Percentiles rank a stretch among this genome's conserved stretches.
Conservation (phyloP, 192 early-diverging fungal genomes). For the Backusella psychrophila region DNA sequence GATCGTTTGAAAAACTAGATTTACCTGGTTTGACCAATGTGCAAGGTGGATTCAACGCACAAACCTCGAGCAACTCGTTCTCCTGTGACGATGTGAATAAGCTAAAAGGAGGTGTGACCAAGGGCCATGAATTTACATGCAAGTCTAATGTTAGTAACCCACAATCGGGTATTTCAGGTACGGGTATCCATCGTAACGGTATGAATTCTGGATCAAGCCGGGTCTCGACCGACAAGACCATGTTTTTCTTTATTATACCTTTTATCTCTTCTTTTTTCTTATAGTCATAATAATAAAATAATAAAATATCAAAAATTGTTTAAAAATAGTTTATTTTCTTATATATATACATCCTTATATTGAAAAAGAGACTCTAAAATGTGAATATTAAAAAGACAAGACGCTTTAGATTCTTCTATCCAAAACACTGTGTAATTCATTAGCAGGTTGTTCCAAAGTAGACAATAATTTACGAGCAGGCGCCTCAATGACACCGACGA, state of each 20-base stretch:
- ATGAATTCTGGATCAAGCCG: background rate
- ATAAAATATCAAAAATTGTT: background rate
- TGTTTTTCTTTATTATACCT: background rate
- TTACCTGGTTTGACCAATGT: constrained; percentile 39
- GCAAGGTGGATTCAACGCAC: constrained; percentile 16
- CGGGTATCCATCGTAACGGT: background rate
- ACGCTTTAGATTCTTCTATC: constrained; percentile 26
- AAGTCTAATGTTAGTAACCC: constrained; percentile 19
- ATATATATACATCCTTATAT: background rate
- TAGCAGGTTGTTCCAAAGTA: constrained; percentile 31
- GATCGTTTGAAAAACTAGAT: constrained; percentile 56
- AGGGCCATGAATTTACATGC: constrained; percentile 24
- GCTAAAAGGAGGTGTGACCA: constrained; percentile 14
- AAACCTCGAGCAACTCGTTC: constrained; percentile 16
- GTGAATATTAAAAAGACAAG: background rate
- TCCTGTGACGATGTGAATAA: constrained; percentile 27
- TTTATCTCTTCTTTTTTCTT: background rate
- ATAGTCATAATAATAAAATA: background rate
- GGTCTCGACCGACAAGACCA: background rate
- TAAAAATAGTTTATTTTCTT: background rate
- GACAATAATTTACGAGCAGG: constrained; percentile 42
- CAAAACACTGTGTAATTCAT: constrained; percentile 32
- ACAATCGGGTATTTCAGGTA: constrained; percentile 7
- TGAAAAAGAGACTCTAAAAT: background rate
- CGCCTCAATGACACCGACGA: constrained; percentile 46